Conservation (phyloP, 352 stramenopile species). For the Aphanomyces invadans region DNA sequence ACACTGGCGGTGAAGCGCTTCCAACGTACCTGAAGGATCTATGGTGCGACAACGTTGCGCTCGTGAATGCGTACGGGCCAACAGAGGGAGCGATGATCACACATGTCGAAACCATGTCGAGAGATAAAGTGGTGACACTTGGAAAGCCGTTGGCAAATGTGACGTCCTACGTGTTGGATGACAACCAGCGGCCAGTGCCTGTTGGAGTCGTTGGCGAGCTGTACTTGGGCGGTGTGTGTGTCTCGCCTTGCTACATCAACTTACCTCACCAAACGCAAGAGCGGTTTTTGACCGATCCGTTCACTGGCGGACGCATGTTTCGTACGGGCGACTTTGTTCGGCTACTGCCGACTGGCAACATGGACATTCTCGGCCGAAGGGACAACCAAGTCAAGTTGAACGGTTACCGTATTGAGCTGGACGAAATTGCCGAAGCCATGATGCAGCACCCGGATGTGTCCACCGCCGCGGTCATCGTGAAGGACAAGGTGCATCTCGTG, state of each 20-base stretch:
- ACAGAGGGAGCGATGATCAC: neutral
- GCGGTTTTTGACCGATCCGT: conserved; percentile 45
- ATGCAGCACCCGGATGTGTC: conserved; percentile 34
- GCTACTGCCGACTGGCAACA: conserved; percentile 83
- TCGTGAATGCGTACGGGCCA: conserved; percentile 1
- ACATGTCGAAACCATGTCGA: neutral
- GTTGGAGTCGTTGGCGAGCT: neutral
- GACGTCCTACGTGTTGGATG: neutral
- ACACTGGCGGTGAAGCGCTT: neutral
- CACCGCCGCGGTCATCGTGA: conserved; percentile 42
- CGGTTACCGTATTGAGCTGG: conserved; percentile 73
- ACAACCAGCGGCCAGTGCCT: neutral
- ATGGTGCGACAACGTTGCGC: neutral
- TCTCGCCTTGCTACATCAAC: neutral
- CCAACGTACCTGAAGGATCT: neutral
- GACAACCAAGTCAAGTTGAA: conserved; percentile 75
- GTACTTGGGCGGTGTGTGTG: conserved; percentile 2
- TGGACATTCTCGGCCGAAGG: conserved; percentile 73
- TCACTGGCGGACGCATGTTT: conserved; percentile 80
- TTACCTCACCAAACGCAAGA: neutral
- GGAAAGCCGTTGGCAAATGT: neutral
- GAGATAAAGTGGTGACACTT: neutral
- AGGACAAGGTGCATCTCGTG: conserved; percentile 80
- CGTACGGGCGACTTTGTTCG: conserved; percentile 87
- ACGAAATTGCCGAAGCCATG: conserved; percentile 64